Percentiles rank a stretch among this genome's conserved stretches.
Conservation (phyloP, 495 filamentous ascomycete genomes). For the Daldinia bambusicola region DNA sequence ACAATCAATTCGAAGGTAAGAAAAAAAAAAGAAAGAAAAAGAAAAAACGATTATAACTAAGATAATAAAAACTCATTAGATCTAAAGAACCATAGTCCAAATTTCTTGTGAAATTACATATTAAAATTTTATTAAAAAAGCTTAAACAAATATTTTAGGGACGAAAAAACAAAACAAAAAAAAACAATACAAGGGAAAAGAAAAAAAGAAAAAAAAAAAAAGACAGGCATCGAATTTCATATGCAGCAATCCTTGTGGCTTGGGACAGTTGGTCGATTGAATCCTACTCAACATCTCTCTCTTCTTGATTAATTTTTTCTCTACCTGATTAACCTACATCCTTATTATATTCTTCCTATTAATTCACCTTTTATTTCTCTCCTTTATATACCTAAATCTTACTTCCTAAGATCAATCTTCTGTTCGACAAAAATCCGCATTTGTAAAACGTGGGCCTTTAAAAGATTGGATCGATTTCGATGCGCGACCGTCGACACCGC, state of each 20-base stretch:
- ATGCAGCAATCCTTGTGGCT: conserved; percentile 25
- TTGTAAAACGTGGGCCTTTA: background rate
- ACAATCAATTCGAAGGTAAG: background rate
- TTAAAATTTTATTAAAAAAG: too few relatives aligned
- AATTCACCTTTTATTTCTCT: conserved; percentile 4
- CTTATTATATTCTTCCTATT: conserved; percentile 9
- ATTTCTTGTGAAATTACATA: background rate
- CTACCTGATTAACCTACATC: conserved; percentile 2
- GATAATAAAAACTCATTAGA: background rate
- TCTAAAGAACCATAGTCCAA: background rate
- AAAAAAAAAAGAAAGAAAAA: background rate
- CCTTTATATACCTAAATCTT: conserved; percentile 2
- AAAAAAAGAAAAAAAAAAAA: conserved; percentile 8
- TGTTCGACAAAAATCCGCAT: background rate
- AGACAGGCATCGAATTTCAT: conserved; percentile 5
- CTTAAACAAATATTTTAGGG: too few relatives aligned
- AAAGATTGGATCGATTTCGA: conserved; percentile 30
- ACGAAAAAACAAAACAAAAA: background rate
- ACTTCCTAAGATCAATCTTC: background rate
- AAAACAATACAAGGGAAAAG: background rate
- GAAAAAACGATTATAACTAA: background rate
- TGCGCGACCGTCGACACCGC: conserved; percentile 25
- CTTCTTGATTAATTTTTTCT: conserved; percentile 1
- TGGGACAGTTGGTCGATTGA: conserved; percentile 19
- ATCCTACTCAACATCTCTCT: conserved; percentile 20